Base-by-base conservation (phyloP, 495 filamentous ascomycete genomes). In the Endocarpon pusillum region DNA sequence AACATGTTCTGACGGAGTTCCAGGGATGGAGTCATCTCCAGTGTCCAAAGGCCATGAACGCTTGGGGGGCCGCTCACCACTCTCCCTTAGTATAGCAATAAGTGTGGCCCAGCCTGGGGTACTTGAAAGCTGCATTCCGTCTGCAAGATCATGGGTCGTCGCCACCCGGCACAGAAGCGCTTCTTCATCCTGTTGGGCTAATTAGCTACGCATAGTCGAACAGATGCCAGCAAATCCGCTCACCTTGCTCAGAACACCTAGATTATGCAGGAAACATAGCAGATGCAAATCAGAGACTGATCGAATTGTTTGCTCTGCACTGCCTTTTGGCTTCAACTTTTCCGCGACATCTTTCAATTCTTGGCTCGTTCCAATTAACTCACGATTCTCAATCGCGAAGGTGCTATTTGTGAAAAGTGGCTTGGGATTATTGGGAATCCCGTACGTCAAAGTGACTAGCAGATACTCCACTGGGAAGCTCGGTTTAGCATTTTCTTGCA, bases 401-500 rank as follows among this genome's bases (percentile, higher is more conserved):
- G 53, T 62, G 21, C 62, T 66, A 40, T 62, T 58, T 33, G 67
- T 63, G 57, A 96, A 96, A 10, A 75, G 37, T 3, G 85, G 83
- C 20, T 68, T 71, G 3, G 81, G 64, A 19, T 75, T 61, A 26
- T 73, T 84, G 1, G 91, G 91, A 59, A 96, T 94, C 25, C 91
- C 89, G 49, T 99, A 87, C 5, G 89, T 99, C 26, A 99, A 68
- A 4, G 89, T 94, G 34, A 94, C 81, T 20, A 94, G 72, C 20
- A 99, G 67, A 52, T 94, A 99, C 46, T 96, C 91, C 20, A 93
- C 87, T 0, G 89, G 89, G 51, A 99, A 99, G 30, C 75, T 70
- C 2, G 91, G 89, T 47, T 94, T 94, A 19, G 91, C 89, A 47
- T 94, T 96, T 47, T 96, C 81, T 51, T 93, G 91, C 2, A 96